Percentiles rank a stretch among this genome's conserved stretches.
These are phyloP conservation scores for Salix exigua DNA, from an alignment of 345 rosid genomes.

Conservation along the genomic window DNA sequence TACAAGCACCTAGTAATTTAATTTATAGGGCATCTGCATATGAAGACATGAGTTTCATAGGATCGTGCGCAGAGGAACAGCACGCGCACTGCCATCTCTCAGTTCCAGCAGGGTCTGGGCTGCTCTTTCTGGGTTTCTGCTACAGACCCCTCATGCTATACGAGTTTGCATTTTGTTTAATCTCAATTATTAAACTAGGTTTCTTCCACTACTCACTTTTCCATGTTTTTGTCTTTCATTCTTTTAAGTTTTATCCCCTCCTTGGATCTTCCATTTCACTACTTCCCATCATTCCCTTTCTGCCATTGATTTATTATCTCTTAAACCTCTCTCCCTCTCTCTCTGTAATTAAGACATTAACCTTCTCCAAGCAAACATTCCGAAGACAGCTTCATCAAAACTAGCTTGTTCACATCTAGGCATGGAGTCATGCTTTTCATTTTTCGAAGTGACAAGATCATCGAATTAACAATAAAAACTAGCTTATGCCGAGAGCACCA, in stretches of 20 bases:
- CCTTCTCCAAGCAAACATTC: constrained; percentile 3
- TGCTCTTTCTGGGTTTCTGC: constrained; percentile 5
- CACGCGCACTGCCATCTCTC: constrained; percentile 43
- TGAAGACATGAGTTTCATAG: constrained; percentile 9
- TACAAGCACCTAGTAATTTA: background rate
- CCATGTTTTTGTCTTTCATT: constrained; percentile 32
- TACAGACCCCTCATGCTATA: constrained; percentile 4
- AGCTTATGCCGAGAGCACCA: background rate
- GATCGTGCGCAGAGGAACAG: constrained; percentile 48
- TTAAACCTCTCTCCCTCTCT: background rate
- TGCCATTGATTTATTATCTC: constrained; percentile 13
- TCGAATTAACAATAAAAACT: background rate
- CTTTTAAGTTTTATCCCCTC: constrained; percentile 14
- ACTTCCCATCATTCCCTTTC: constrained; percentile 29
- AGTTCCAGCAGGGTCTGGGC: background rate
- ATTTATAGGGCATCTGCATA: background rate
- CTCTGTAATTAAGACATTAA: no score
- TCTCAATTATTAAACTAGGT: background rate
- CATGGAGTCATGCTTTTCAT: background rate
- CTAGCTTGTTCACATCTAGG: constrained; percentile 17
- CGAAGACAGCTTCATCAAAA: constrained; percentile 14
- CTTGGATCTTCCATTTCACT: constrained; percentile 32
- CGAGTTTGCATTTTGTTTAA: background rate
- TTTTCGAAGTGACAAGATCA: background rate
- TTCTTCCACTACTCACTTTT: constrained; percentile 2